Evolutionary conservation across 192 early-diverging fungal species (phyloP), one percentile per base, ranked within the genome.

Genomic region (Pilobolus umbonatus): DNA sequence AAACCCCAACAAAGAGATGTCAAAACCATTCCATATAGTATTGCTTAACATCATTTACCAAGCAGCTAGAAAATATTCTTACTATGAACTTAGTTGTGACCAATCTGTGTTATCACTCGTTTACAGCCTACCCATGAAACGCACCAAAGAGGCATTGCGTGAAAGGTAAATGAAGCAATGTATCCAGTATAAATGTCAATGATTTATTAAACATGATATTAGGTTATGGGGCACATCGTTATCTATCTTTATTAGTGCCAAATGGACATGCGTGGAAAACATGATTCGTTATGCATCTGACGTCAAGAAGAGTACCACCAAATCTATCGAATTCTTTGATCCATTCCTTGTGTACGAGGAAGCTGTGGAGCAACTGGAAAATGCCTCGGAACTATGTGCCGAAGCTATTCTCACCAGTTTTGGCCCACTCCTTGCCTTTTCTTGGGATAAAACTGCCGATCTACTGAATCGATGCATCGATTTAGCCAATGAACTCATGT

Each of bases 311-410:
- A 12, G 38, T 19, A 34, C 11, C 4, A 38, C 26, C 2, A 32
- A 31, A 21, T 21, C 45, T 11, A 45, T 34, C 2, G 21, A 32
- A 25, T 8, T 44, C 0, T 65, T 65, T 36, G 64, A 65, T 52
- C 48, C 64, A 15, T 5, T 32, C 12, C 43, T 39, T 17, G 10
- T 69, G 1, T 69, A 60, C 35, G 55, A 58, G 12, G 25, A 45
- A 28, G 67, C 50, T 36, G 51, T 69, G 7, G 67, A 69, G 5
- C 56, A 69, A 39, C 22, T 69, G 12, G 67, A 69, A 48, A 48
- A 49, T 38, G 67, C 61, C 0, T 63, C 61, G 2, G 61, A 69
- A 10, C 9, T 54, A 11, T 62, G 67, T 28, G 61, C 42, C 1
- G 57, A 64, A 44, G 42, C 67, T 3, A 63, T 69, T 22, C 54